Evolutionary conservation across 73 alveolate species (phyloP), one percentile per base, ranked within the genome.

Genomic region (Tetrahymena malaccensis): DNA sequence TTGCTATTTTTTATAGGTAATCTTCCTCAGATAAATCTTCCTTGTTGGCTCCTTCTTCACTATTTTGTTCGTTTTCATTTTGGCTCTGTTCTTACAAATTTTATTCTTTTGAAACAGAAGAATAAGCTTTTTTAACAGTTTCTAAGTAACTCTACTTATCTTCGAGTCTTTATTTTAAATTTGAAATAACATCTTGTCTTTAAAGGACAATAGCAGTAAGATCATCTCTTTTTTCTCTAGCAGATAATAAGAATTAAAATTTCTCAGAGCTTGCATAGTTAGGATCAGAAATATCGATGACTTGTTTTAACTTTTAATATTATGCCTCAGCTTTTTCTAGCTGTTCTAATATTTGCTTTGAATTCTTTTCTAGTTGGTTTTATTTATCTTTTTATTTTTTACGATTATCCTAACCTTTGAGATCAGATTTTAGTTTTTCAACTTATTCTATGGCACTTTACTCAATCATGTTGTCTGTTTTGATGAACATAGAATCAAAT

Each of bases 401-500:
- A 70, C 89, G 89, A 31, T 70, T 70, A n/a, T 70, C 89, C 17
- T 70, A 31, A 8, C 89, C 89, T 31, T 70, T 70, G 17, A 27
- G 37, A 31, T 70, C 89, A 27, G 89, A 70, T 25, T 70, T 70
- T 10, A 70, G 89, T 25, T 70, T 70, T 70, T 70, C 89, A 4
- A 70, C 37, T 70, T 70, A 31, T n/a, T 27, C 34, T 0, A 70
- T 31, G 7, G 89, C 89, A 70, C 89, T 70, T 70, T 70, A 70
- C 31, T 70, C 89, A 5, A 70, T 70, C 89, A 70, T 70, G 8
- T 70, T 70, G 37, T 70, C 89, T 27, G 89, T 70, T 31, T 70
- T 70, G 17, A 27, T n/a, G 22, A 70, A 70, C 89, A 70, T 70
- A 12, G 89, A 70, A 93, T 96, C 97, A 34, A 97, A 85, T 35